Base-by-base conservation (phyloP, 2,329 filamentous ascomycete genomes). In the Clarireedia monteithiana region DNA sequence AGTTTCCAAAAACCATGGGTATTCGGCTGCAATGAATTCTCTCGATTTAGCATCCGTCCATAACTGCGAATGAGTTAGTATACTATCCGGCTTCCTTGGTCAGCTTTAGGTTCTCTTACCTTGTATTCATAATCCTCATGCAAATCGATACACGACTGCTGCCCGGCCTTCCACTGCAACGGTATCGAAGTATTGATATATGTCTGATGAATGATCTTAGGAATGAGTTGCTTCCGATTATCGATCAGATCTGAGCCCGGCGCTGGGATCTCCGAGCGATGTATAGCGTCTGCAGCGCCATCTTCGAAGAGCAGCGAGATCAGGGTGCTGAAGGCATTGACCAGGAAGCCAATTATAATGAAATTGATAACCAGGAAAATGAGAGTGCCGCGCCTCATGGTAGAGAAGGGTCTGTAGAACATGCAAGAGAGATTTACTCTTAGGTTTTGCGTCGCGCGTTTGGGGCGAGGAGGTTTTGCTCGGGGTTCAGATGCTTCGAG, bases 141-240 rank as follows among this genome's bases (percentile, higher is more conserved):
- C 58, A 88, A 68, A 50, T 85, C 79, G 53, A 85, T 73, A 70
- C 86, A 89, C 63, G 78, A 82, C 69, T 82, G 75, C 69, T 88
- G 85, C 14, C 85, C 82, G n/a, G 76, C 77, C 62, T 76, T 71
- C 86, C 86, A 89, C 55, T 81, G 77, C 58, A 70, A 73, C 0
- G 86, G 86, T 45, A 89, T 86, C 51, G 80, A 81, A 58, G 80
- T 77, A 67, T 88, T 88, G 69, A 81, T 82, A 71, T 88, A 89
- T 9, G 86, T 89, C 69, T 89, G 86, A 73, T 89, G 86, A 56
- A 89, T 87, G 66, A 89, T 89, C 71, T 86, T 88, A 48, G 86
- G 86, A 50, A 89, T 88, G 61, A 88, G 69, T 62, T 83, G 81
- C 9, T 78, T 48, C 74, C 62, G 56, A 73, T 76, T 74, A 59